phyloP scores from a whole-genome alignment of 139 green algal species.

The Yamagishiella unicocca region DNA sequence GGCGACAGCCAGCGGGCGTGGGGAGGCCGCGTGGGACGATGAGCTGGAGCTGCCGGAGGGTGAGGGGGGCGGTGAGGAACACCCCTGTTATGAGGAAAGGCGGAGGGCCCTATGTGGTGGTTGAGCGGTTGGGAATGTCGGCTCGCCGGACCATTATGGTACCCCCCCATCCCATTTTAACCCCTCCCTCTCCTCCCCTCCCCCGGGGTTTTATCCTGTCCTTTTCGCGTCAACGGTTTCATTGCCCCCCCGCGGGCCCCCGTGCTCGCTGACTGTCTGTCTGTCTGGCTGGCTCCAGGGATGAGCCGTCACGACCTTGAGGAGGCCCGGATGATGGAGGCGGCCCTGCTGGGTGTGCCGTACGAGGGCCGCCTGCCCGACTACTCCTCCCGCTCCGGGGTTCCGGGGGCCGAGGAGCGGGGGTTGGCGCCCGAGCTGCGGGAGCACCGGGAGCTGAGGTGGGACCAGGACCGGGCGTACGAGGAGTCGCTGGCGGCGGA shows the following conservation, averaged over 20 bases:
- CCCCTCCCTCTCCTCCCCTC: too few species aligned
- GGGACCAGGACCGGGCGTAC: conserved; percentile 84
- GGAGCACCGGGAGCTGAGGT: conserved; percentile 61
- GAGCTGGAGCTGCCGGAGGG: conserved; percentile 38
- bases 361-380: conserved; percentile 75
- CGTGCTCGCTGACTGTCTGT: too few species aligned
- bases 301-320: conserved; percentile 62
- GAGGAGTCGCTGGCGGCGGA: conserved; percentile 77
- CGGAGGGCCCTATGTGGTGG: too few species aligned
- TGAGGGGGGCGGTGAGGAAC: too few species aligned
- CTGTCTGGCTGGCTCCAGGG: too few species aligned
- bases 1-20: background rate
- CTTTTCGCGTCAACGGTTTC: too few species aligned
- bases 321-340: conserved; percentile 88
- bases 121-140: too few species aligned
- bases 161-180: too few species aligned
- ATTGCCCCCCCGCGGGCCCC: too few species aligned
- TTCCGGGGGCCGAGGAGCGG: background rate
- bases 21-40: background rate
- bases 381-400: conserved; percentile 15
- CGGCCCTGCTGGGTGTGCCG: conserved; percentile 83
- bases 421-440: conserved; percentile 29
- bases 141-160: too few species aligned
- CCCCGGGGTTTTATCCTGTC: too few species aligned
- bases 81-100: too few species aligned